A percentile compares a stretch with the other conserved stretches of the same genome.
Conservation (phyloP, 169 alveolate species). For the Plasmodium vinckei region DNA sequence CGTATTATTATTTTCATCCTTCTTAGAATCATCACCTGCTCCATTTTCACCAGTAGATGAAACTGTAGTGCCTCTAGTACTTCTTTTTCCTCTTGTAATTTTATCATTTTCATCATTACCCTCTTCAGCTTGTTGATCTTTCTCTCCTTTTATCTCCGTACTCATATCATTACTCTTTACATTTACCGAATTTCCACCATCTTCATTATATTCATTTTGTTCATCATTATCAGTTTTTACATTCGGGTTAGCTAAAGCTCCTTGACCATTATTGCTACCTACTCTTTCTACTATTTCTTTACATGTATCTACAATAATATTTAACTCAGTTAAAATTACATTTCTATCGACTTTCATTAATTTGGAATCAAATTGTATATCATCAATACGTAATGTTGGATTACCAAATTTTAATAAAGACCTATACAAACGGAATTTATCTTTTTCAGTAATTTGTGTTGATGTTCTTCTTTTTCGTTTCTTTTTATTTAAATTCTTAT, state of each 20-base stretch:
- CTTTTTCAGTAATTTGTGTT: conserved; percentile 83
- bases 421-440: conserved; percentile 86
- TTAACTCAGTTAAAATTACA: conserved; percentile 85
- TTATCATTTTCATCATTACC: not conserved
- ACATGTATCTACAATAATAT: conserved; percentile 82
- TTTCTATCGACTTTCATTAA: conserved; percentile 84
- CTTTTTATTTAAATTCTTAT: conserved; percentile 64
- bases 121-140: not conserved
- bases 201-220: conserved; percentile 26
- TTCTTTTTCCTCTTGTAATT: conserved; percentile 53
- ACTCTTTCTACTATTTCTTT: conserved; percentile 78
- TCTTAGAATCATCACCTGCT: not conserved
- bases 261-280: conserved; percentile 17
- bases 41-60: no score
- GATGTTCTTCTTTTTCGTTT: conserved; percentile 81
- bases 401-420: conserved; percentile 88
- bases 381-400: conserved; percentile 88
- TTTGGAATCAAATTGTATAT: conserved; percentile 86
- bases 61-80: no score
- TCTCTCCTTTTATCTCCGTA: not conserved
- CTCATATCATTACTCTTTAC: not conserved
- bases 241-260: conserved; percentile 29
- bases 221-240: conserved; percentile 13
- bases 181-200: not conserved
- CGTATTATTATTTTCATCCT: conserved; percentile 10